Conservation (phyloP, 2,329 filamentous ascomycete genomes). For the Neopestalotiopsis clavispora region DNA sequence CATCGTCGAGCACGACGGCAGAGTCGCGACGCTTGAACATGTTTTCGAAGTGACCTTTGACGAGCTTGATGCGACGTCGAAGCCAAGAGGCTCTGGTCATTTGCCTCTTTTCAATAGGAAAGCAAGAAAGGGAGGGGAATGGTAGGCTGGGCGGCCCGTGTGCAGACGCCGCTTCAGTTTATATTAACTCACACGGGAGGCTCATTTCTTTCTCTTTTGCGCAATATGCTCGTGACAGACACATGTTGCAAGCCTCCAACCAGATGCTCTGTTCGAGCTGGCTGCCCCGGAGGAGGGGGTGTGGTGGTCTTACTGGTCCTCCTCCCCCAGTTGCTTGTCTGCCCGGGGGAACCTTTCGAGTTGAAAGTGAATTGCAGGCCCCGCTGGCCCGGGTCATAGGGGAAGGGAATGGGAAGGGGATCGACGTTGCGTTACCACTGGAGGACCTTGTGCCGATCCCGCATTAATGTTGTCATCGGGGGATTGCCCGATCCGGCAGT, state of each 20-base stretch:
- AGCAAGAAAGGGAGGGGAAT: neutral
- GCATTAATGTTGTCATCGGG: conserved; percentile 17
- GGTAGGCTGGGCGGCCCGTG: neutral
- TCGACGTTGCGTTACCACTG: conserved; percentile 5
- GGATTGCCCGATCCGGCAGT: conserved; percentile 10
- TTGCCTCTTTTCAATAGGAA: neutral
- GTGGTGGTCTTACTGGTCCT: too few species aligned
- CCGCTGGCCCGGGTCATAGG: conserved; percentile 5
- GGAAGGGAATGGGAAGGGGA: neutral
- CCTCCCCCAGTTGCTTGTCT: neutral
- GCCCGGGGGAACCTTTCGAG: neutral
- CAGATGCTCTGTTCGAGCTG: too few species aligned
- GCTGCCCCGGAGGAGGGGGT: too few species aligned
- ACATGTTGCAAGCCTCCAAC: conserved; percentile 4
- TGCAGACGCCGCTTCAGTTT: neutral
- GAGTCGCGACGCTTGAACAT: conserved; percentile 6
- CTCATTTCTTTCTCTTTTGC: neutral
- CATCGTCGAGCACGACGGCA: conserved; percentile 6
- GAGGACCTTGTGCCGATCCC: conserved; percentile 5
- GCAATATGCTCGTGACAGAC: conserved; percentile 13
- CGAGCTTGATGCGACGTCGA: conserved; percentile 10
- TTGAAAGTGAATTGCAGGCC: neutral
- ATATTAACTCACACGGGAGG: neutral
- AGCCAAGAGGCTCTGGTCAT: conserved; percentile 6
- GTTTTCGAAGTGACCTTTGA: conserved; percentile 1